These are phyloP conservation scores for Halophytophthora polymorphica DNA, from an alignment of 352 stramenopile species.

Conservation along the genomic window DNA sequence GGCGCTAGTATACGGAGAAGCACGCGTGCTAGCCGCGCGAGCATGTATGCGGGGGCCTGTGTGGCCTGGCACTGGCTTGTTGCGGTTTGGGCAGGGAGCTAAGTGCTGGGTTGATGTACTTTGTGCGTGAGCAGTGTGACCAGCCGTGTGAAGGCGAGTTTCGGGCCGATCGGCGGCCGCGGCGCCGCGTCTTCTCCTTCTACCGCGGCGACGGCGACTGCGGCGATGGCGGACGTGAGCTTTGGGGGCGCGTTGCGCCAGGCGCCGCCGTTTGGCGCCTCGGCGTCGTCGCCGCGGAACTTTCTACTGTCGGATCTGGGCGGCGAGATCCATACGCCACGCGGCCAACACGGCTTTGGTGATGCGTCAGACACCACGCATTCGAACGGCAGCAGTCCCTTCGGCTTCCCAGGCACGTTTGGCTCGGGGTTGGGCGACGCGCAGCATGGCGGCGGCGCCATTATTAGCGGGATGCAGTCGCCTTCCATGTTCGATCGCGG, in stretches of 20 bases:
- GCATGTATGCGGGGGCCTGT: neutral
- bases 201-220: slow-evolving; percentile 1
- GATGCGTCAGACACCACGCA: slow-evolving; percentile 3
- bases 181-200: slow-evolving; percentile 3
- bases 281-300: slow-evolving; percentile 22
- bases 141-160: slow-evolving; percentile 33
- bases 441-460: slow-evolving; percentile 6
- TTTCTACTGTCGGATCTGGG: slow-evolving; percentile 58
- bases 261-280: slow-evolving; percentile 20
- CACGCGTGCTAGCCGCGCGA: no score
- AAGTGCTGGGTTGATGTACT: neutral
- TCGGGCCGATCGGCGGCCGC: slow-evolving; percentile 42
- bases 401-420: slow-evolving; percentile 40
- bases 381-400: slow-evolving; percentile 12
- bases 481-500: slow-evolving; percentile 30
- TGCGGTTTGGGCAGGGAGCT: slow-evolving; percentile 3
- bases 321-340: slow-evolving; percentile 48
- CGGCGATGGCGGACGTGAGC: slow-evolving; percentile 16
- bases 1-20: no score
- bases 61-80: slow-evolving; percentile 3
- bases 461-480: slow-evolving; percentile 23
- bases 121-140: neutral
- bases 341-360: slow-evolving; percentile 14
- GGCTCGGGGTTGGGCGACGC: slow-evolving; percentile 7
- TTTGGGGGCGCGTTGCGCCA: slow-evolving; percentile 23